Evolutionary conservation across 768 basidiomycete genomes (phyloP), one percentile per base, ranked within the genome.

Genomic region (Saitozyma podzolica): DNA sequence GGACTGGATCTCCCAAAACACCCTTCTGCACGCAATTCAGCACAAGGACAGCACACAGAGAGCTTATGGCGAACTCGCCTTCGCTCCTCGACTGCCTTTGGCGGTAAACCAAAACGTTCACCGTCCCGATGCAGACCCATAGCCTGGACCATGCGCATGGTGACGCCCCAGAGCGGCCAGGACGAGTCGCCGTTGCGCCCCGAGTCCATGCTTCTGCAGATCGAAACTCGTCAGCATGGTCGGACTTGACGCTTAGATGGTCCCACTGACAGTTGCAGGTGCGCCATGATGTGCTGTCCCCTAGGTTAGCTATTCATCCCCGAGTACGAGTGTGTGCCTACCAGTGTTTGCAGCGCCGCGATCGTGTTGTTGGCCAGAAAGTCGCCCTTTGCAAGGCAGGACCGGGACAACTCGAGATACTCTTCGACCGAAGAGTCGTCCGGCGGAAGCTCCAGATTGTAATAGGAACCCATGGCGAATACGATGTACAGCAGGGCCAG

Each of bases 121-220:
- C 65, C 65, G 48, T 66, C 65, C 8, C 56, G 47, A 58, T 66
- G 65, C 43, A 66, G 47, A 1, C 65, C 65, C 65, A 66, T 62
- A 54, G 66, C 63, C 16, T 67, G 63, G 17, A 59, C 59, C 10
- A 71, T 67, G 2, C 64, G n/a, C 66, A 65, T 63, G 6, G 66
- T 56, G 6, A 71, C 29, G 29, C 69, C 66, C 69, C 69, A 71
- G 8, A 71, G 50, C 13, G 69, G 69, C 69, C 69, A 71, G 52
- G 69, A 56, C 8, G 61, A 60, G 43, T 72, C 68, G 9, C 70
- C 70, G 51, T 72, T 55, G 42, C 67, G 50, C 16, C 70, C 70
- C 53, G 59, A 56, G 11, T 67, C 68, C 6, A 65, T 69, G 41
- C 66, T 59, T 59, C 64, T 66, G 37, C 37, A 13, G 29, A 29